A percentile compares a stretch with the other conserved stretches of the same genome.
Evolutionary conservation across 495 filamentous ascomycete genomes (phyloP).

Genomic region (Neurospora tetraspora): DNA sequence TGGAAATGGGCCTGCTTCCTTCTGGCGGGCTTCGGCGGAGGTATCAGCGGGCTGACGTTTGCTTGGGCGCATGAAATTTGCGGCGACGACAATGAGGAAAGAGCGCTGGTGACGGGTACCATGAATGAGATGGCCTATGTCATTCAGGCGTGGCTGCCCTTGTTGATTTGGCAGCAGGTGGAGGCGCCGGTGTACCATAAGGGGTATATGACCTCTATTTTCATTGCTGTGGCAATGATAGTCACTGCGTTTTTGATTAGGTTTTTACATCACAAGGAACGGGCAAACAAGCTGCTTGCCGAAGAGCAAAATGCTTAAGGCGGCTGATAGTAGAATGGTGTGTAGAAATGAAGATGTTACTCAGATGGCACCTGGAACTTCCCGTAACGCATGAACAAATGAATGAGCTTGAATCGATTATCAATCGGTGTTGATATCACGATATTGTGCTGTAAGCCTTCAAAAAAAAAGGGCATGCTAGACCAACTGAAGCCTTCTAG

Average conservation of each 20-base stretch:
- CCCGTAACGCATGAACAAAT: background rate
- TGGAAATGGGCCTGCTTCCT: conserved; percentile 42
- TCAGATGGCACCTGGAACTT: background rate
- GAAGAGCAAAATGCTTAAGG: background rate
- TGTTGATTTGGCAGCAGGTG: conserved; percentile 38
- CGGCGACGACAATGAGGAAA: conserved; percentile 41
- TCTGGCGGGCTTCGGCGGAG: conserved; percentile 30
- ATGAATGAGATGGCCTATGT: conserved; percentile 38
- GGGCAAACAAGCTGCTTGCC: conserved; percentile 8
- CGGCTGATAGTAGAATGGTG: background rate
- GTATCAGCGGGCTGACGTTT: conserved; percentile 27
- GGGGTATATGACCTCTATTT: conserved; percentile 34
- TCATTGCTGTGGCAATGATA: conserved; percentile 26
- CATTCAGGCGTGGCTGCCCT: conserved; percentile 33
- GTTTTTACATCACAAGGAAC: conserved; percentile 32
- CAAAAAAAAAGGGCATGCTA: background rate
- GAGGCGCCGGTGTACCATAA: conserved; percentile 36
- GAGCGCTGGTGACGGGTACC: conserved; percentile 38
- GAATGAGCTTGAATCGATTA: background rate
- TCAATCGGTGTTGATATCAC: background rate
- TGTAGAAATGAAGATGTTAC: background rate
- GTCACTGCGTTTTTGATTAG: conserved; percentile 28
- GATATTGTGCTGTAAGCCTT: background rate
- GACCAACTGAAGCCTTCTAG: background rate
- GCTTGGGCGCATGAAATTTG: conserved; percentile 48